A percentile compares a stretch with the other conserved stretches of the same genome.
Conservation (phyloP, 805 yeast genomes). For the Teunomyces funiuensis region DNA sequence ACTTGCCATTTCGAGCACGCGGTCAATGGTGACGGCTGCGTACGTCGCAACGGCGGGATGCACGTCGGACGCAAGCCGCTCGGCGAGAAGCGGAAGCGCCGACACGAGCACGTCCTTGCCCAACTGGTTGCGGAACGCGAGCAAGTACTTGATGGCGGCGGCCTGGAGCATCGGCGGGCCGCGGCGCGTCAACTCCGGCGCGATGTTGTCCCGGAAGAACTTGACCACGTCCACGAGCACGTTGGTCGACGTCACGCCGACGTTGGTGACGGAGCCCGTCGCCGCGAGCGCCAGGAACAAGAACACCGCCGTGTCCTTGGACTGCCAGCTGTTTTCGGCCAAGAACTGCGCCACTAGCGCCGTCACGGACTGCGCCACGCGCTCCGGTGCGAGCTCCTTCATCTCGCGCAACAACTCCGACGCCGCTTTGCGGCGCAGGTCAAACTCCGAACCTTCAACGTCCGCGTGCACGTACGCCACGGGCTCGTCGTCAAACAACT, state of each 20-base stretch:
- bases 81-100: constrained; percentile 74
- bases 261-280: constrained; percentile 80
- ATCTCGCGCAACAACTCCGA: constrained; percentile 88
- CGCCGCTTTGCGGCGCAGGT: constrained; percentile 89
- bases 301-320: constrained; percentile 83
- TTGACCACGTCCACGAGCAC: constrained; percentile 79
- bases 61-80: constrained; percentile 56
- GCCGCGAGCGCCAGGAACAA: constrained; percentile 88
- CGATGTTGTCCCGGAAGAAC: constrained; percentile 79
- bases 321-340: constrained; percentile 58
- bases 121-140: constrained; percentile 87
- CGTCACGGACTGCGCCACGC: constrained; percentile 75
- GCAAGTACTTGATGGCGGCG: constrained; percentile 90
- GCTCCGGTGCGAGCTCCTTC: constrained; percentile 71
- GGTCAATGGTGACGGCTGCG: constrained; percentile 90
- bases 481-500: constrained; percentile 95
- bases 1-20: constrained; percentile 75
- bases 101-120: constrained; percentile 80
- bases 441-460: constrained; percentile 91
- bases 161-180: constrained; percentile 79
- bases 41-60: constrained; percentile 86
- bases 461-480: constrained; percentile 89
- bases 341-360: constrained; percentile 69
- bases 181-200: constrained; percentile 68
- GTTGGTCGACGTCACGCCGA: constrained; percentile 88